These are phyloP conservation scores for Ophiocordyceps camponoti-saundersi DNA, from an alignment of 2,329 filamentous ascomycete species.

Conservation along the genomic window DNA sequence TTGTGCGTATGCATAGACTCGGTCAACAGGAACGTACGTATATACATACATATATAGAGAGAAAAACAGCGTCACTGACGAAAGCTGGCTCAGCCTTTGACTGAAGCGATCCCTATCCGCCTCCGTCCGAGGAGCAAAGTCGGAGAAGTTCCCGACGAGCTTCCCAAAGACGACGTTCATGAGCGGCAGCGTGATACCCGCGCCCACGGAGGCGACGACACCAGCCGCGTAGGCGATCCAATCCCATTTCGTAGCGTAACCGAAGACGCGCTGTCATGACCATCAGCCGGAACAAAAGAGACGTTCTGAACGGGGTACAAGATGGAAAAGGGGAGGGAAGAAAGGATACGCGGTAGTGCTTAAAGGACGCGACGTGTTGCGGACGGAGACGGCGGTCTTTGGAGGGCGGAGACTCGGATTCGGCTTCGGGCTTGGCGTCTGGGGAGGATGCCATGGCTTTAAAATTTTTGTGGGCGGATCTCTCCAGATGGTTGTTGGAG, in stretches of 20 bases:
- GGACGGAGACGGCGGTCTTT: constrained; percentile 2
- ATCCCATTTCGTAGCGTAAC: constrained; percentile 36
- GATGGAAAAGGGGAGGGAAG: background rate
- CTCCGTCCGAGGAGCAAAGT: constrained; percentile 17
- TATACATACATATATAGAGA: no score
- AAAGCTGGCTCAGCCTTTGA: constrained; percentile 22
- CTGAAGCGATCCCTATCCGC: constrained; percentile 21
- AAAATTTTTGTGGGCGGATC: no score
- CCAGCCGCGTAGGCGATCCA: constrained; percentile 28
- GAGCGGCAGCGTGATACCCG: constrained; percentile 37
- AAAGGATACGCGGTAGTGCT: constrained; percentile 23
- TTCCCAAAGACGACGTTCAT: constrained; percentile 41
- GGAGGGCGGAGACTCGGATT: background rate
- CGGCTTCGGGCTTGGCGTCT: background rate
- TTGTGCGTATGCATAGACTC: no score
- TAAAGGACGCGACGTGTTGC: constrained; percentile 24
- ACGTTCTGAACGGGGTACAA: background rate
- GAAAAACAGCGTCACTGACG: constrained; percentile 17
- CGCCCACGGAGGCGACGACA: constrained; percentile 30
- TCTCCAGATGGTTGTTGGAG: no score
- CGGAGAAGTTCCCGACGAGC: constrained; percentile 30
- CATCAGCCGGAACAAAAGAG: no score
- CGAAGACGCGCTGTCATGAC: constrained; percentile 27
- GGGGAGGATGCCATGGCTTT: background rate
- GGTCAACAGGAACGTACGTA: no score